Evolutionary conservation across 2,329 filamentous ascomycete genomes (phyloP).

Genomic region (Arthroderma sp.): DNA sequence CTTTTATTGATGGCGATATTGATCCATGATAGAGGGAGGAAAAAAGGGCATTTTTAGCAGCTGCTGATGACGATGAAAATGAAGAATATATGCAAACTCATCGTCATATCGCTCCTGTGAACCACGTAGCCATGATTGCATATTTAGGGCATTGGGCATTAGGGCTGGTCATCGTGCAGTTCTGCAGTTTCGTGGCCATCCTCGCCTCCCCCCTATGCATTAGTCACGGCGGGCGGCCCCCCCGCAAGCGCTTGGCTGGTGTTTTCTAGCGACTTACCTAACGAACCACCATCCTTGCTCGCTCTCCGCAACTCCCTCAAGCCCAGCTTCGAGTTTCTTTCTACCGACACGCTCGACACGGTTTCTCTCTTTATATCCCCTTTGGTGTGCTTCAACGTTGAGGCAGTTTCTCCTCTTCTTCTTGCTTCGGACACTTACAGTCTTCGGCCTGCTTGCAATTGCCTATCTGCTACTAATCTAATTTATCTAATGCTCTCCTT

Average conservation of each 20-base stretch:
- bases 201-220: not conserved
- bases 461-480: too few relatives aligned
- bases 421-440: constrained; percentile 12
- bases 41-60: too few relatives aligned
- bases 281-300: not conserved
- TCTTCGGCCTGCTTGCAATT: too few relatives aligned
- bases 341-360: constrained; percentile 2
- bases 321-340: constrained; percentile 1
- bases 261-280: not conserved
- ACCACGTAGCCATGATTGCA: not conserved
- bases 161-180: not conserved
- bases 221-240: not conserved
- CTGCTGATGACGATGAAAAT: too few relatives aligned
- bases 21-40: too few relatives aligned
- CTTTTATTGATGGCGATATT: too few relatives aligned
- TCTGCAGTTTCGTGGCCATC: constrained; percentile 3
- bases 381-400: constrained; percentile 2
- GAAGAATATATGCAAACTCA: not conserved
- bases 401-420: constrained; percentile 9
- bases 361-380: not conserved
- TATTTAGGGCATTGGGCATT: too few relatives aligned
- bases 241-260: not conserved
- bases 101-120: not conserved
- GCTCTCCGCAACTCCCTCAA: not conserved
- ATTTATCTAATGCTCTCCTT: not conserved